Percentiles rank a stretch among this genome's conserved stretches.
phyloP scores from a whole-genome alignment of 306 rosid species.

The Citrullus colocynthis region DNA sequence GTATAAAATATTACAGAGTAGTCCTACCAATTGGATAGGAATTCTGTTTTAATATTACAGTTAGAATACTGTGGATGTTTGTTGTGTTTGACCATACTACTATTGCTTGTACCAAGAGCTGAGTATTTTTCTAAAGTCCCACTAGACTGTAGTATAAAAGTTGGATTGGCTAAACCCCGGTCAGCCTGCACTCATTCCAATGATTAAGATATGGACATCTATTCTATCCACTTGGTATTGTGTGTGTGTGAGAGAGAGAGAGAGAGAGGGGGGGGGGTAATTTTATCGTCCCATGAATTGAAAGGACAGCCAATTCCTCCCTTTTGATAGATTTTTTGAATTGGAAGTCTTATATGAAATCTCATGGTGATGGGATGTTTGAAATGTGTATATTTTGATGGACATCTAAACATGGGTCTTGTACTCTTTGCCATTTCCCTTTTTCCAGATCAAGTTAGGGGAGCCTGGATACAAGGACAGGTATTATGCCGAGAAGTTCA shows the following conservation, averaged over 20 bases:
- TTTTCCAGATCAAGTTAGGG: conserved; percentile 73
- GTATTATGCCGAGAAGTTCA: conserved; percentile 85
- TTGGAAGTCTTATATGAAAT: not conserved
- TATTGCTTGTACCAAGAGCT: not conserved
- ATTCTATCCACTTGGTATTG: too few relatives aligned
- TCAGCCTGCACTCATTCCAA: not conserved
- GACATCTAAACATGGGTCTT: not conserved
- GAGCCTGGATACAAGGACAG: conserved; percentile 94
- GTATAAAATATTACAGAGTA: not conserved
- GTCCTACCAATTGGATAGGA: not conserved
- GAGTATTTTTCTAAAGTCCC: not conserved
- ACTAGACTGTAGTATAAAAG: not conserved
- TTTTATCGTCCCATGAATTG: not conserved
- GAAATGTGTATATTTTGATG: not conserved
- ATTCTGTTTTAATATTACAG: not conserved
- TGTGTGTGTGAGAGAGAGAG: too few relatives aligned
- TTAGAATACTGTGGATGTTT: not conserved
- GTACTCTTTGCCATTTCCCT: not conserved
- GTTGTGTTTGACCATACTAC: not conserved
- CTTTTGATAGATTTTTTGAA: not conserved
- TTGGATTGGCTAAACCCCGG: not conserved
- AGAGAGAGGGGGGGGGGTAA: too few relatives aligned
- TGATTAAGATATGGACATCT: not conserved
- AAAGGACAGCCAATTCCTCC: not conserved
- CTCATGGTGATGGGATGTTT: not conserved